Percentiles rank a stretch among this genome's conserved stretches.
Conservation (phyloP, 1,284 basidiomycete genomes). For the Sutorius eximius region DNA sequence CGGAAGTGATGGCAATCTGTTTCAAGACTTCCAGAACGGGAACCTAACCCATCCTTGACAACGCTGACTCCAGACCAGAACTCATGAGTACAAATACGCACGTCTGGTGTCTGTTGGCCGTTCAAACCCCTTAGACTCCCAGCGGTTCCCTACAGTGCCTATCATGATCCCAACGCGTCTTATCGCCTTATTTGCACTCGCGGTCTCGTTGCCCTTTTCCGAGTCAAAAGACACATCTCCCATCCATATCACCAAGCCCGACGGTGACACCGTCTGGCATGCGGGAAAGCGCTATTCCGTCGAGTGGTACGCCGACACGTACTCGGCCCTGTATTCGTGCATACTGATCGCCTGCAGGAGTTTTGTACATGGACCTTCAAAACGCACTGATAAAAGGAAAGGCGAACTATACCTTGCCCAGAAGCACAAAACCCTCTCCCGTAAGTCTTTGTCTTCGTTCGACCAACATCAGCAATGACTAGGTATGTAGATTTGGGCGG, state of each 20-base stretch:
- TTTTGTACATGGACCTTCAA: too few relatives aligned
- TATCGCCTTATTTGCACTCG: conserved; percentile 16
- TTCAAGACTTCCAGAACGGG: not conserved
- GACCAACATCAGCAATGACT: conserved; percentile 2
- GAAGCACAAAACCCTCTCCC: conserved; percentile 23
- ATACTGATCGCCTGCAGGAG: not conserved
- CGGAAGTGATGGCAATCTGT: not conserved
- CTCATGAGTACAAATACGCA: not conserved
- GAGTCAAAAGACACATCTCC: conserved; percentile 35
- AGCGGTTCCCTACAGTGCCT: not conserved
- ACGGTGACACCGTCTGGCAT: conserved; percentile 33
- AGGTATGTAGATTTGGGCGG: conserved; percentile 21
- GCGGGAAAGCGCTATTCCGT: conserved; percentile 35
- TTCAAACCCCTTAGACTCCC: not conserved
- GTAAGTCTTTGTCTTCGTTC: conserved; percentile 20
- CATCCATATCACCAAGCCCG: conserved; percentile 36
- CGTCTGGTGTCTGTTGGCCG: not conserved
- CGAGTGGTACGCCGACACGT: conserved; percentile 35
- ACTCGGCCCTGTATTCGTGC: not conserved
- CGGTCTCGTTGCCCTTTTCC: conserved; percentile 7
- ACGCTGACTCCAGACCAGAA: too few relatives aligned
- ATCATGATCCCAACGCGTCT: conserved; percentile 8
- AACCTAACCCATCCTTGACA: not conserved
- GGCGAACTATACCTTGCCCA: conserved; percentile 37
- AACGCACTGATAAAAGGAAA: not conserved